Evolutionary conservation across 2,329 filamentous ascomycete species (phyloP), one percentile per base, ranked within the genome.

Genomic region (Pyrenophora seminiperda): DNA sequence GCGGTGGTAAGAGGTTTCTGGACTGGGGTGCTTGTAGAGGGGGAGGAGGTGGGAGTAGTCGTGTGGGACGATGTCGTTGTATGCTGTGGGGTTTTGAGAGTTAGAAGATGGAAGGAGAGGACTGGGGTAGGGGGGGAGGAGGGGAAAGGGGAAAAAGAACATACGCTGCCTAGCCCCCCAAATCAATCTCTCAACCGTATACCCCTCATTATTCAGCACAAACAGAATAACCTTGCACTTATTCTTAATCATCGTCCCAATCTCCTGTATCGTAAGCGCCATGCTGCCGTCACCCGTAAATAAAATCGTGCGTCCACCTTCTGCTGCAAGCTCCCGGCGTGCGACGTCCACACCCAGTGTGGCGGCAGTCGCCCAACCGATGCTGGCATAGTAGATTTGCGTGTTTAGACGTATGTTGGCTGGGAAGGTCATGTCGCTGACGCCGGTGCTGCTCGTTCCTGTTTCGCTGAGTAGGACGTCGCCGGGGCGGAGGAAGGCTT

Each of bases 221-320:
- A 79, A 71, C 5, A 79, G 65, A 5, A 77, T 56, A 1, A 66
- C 62, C 6, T 66, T 66, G 14, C 72, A 58, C 6, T 70, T 58
- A 1, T 69, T 59, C 42, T 68, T 68, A 58, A 88, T 82, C 59
- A 88, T 87, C 2, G 83, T 86, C 9, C 81, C 80, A 3, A 89
- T 73, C 56, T 87, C 85, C 63, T 89, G 86, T 0, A 79, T 83
- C 0, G 85, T 88, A 73, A 88, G 81, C 56, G 87, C 81, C 50
- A 88, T 79, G 54, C 83, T 85, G 3, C 85, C 85, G 43, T 87
- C 84, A 4, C 84, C 84, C 27, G 84, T 84, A 53, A 84, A 76
- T 1, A 86, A 70, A 7, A 86, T 76, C 0, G 83, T 81, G 9
- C 34, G 1, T 20, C 15, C 4, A 4, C 24, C 39, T 14, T 20